Conservation (phyloP, 192 early-diverging fungal species). For the Coemansia erecta region DNA sequence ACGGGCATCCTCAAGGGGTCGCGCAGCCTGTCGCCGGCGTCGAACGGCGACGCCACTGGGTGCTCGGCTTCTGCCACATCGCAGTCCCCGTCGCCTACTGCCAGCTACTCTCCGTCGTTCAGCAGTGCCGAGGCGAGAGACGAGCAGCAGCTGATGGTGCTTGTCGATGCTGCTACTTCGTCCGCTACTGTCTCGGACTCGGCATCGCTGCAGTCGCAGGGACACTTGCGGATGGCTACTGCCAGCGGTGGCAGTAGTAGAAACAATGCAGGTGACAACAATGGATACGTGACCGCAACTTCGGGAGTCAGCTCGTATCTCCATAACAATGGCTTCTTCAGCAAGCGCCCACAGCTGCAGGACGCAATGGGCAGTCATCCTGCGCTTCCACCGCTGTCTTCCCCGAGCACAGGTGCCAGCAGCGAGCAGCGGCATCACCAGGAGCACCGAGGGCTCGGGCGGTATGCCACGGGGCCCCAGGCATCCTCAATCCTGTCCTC, state of each 20-base stretch:
- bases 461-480: neutral
- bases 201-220: constrained; percentile 2
- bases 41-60: constrained; percentile 15
- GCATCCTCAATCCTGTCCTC: neutral
- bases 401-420: neutral
- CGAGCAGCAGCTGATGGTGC: constrained; percentile 33
- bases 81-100: constrained; percentile 24
- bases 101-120: constrained; percentile 1
- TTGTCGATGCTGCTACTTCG: constrained; percentile 38
- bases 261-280: neutral
- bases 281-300: constrained; percentile 6
- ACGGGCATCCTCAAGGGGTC: constrained; percentile 15
- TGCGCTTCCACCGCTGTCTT: neutral
- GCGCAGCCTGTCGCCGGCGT: constrained; percentile 11
- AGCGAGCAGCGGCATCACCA: neutral
- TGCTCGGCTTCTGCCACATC: constrained; percentile 1
- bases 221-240: constrained; percentile 3
- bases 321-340: neutral
- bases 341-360: neutral
- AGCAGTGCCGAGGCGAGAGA: neutral
- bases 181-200: constrained; percentile 4
- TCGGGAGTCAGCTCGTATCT: neutral
- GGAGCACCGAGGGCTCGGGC: too few relatives aligned
- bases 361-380: neutral
- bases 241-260: neutral